Conservation (phyloP, 768 basidiomycete species). For the Mycena venus region DNA sequence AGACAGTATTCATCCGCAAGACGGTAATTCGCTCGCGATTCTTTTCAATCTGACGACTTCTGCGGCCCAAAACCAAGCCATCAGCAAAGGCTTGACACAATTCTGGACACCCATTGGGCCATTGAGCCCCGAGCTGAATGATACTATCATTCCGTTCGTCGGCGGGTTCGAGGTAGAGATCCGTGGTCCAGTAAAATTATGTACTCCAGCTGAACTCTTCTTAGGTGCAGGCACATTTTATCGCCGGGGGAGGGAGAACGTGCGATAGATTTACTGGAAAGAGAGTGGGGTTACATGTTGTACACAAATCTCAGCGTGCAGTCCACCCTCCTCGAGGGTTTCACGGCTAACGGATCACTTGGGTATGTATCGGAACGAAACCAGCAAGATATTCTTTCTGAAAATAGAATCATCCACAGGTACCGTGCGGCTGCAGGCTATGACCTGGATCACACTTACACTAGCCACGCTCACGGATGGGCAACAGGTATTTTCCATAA, state of each 20-base stretch:
- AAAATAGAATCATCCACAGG: conserved; percentile 31
- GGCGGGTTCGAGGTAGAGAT: conserved; percentile 60
- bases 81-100: conserved; percentile 57
- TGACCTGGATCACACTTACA: conserved; percentile 60
- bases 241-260: conserved; percentile 58
- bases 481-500: conserved; percentile 40
- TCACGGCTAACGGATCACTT: conserved; percentile 61
- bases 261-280: conserved; percentile 60
- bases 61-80: conserved; percentile 51
- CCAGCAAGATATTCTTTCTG: not conserved
- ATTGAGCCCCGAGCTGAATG: conserved; percentile 62
- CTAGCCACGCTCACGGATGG: conserved; percentile 64
- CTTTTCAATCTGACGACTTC: conserved; percentile 60
- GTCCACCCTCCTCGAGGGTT: conserved; percentile 60
- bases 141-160: conserved; percentile 67
- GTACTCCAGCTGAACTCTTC: no score
- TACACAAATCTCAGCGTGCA: conserved; percentile 57
- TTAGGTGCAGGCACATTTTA: conserved; percentile 65
- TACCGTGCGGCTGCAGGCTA: conserved; percentile 62
- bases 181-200: no score
- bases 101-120: conserved; percentile 66
- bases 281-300: conserved; percentile 67
- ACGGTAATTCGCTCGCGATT: conserved; percentile 63
- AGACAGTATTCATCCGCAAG: conserved; percentile 59
- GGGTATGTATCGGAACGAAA: conserved; percentile 42